phyloP scores from a whole-genome alignment of 106 monocot species.

The Dendrobium catenatum region DNA sequence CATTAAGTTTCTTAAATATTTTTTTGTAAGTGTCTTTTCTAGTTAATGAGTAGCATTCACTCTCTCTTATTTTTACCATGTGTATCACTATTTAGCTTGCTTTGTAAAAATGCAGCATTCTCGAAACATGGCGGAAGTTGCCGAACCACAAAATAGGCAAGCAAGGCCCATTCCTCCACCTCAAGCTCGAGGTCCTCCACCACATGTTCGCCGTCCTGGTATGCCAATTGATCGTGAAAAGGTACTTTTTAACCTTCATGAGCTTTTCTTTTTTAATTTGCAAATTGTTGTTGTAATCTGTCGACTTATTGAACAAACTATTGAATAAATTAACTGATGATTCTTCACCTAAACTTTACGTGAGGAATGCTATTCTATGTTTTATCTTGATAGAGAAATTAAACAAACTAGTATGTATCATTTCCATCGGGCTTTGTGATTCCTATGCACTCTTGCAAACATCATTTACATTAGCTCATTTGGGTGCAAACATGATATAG shows the following conservation, averaged over 20 bases:
- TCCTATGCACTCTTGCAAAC: not conserved
- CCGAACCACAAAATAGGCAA: constrained; percentile 7
- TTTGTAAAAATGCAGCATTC: not conserved
- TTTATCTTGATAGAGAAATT: not conserved
- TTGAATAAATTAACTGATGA: not conserved
- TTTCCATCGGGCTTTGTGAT: not conserved
- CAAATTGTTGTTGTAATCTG: not conserved
- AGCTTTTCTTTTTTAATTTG: not conserved
- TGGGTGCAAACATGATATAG: not conserved
- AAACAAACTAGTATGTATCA: not conserved
- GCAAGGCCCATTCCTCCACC: constrained; percentile 6
- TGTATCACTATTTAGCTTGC: not conserved
- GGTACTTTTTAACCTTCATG: not conserved
- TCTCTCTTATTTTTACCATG: not conserved
- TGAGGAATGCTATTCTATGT: not conserved
- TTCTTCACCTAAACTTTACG: not conserved
- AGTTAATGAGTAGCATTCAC: too few species aligned
- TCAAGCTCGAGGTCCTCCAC: constrained; percentile 4
- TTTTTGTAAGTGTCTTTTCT: too few species aligned
- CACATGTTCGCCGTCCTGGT: constrained; percentile 3
- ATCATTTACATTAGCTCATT: not conserved
- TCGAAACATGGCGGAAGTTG: not conserved
- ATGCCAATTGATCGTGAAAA: constrained; percentile 4
- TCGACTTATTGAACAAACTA: not conserved
- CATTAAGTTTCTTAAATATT: too few species aligned